Evolutionary conservation across 164 flowering plant genomes (phyloP), one percentile per base, ranked within the genome.

Genomic region (Vitis rupestris): DNA sequence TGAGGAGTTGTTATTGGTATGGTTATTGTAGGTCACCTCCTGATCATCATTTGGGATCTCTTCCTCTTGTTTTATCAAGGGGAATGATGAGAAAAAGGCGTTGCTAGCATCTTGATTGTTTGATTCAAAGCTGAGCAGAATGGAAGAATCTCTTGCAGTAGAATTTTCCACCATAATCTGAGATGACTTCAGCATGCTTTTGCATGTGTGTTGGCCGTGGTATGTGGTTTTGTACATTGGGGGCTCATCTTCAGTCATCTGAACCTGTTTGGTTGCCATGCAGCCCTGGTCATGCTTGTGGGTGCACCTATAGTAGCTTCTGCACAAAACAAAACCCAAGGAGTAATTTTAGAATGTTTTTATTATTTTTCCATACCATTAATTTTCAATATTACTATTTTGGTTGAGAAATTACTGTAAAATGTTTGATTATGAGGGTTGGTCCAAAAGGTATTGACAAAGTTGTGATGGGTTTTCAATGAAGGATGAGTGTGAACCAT

Each of bases 241-340:
- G 12, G 87, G 85, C 23, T 85, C 74, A 0, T 81, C 86, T 70
- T 78, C 72, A 2, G 79, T 74, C 56, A 59, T 64, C 66, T 87
- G 91, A 1, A 84, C 86, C 48, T 87, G 85, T 70, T 87, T 87
- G 44, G 79, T 81, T 64, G 91, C 91, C 55, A 23, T 75, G 74
- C 91, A 87, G 0, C 72, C 70, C 11, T 81, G 85, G 12, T 87
- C 86, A 50, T 13, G 19, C 71, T 82, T 87, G 71, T 85, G 82
- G 1, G 86, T 82, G 80, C 91, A 87, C 64, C 87, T 81, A 53
- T 14, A 87, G 67, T 87, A 87, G 66, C 64, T 78, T 78, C 91
- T 87, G 84, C 69, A 72, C 9, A 14, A 57, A 0, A 49, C n/a
- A 1, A 37, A 57, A 37, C 44, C 44, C 44, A 37, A 37, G 44